Base-by-base conservation (phyloP, 1,284 basidiomycete species). In the Tilletia setariae region DNA sequence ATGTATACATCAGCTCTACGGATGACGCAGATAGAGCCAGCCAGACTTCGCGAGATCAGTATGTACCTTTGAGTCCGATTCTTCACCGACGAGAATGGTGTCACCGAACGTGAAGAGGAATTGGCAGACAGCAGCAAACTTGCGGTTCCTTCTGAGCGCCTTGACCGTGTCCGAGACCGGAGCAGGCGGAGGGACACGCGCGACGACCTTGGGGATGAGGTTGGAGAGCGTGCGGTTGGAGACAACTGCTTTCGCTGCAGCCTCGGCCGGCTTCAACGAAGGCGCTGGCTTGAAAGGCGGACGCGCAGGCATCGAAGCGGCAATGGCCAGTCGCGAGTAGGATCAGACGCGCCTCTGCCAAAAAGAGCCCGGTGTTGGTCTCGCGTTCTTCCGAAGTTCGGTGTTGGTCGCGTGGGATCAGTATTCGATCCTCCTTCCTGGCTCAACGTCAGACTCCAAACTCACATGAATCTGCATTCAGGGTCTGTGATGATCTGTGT, bases 71-170 rank as follows among this genome's bases (percentile, higher is more conserved):
- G 80, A 78, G 65, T 80, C 73, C 67, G 32, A 47, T 43, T 79
- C 79, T 44, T 76, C 78, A 49, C 74, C 76, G 66, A 81, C 72
- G 46, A 75, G 75, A 46, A 82, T 77, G n/a, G 78, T 78, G 59
- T 81, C 79, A 65, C 80, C 77, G 64, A 82, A 82, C 8, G 79
- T 79, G 53, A 79, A 74, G 35, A 82, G 71, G 62, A 82, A 82
- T 46, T 82, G 80, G 59, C 80, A 81, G 28, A 80, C 68, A 13
- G 79, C 79, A 6, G 80, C 80, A 68, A 80, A 82, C 71, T 78
- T 76, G 79, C 78, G 81, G 65, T 71, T 76, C 21, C 70, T 70
- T 30, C 79, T 72, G 32, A 82, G 72, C 35, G 71, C 68, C 51
- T 61, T 67, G 63, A 78, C 69, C 66, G 74, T 74, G 1, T 43